A percentile compares a stretch with the other conserved stretches of the same genome.
phyloP scores from a whole-genome alignment of 2,329 filamentous ascomycete species.

The Aspergillus flavus region DNA sequence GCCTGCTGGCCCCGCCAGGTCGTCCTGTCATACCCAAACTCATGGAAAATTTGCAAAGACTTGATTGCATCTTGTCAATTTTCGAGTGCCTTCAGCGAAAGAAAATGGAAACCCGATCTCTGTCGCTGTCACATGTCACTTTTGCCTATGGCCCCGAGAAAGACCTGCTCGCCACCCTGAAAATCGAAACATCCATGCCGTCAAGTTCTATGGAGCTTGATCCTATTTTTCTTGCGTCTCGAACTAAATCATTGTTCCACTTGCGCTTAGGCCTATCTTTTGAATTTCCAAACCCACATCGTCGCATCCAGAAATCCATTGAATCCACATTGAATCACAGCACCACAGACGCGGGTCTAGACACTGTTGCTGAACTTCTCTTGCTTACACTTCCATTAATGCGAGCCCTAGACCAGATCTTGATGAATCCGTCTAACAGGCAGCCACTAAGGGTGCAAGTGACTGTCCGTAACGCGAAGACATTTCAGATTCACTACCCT shows the following conservation, averaged over 20 bases:
- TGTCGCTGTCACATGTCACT: slow-evolving; percentile 38
- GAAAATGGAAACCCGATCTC: slow-evolving; percentile 33
- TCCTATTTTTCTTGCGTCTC: slow-evolving; percentile 24
- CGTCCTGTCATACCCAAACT: slow-evolving; percentile 38
- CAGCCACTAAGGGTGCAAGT: slow-evolving; percentile 33
- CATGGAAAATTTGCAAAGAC: slow-evolving; percentile 40
- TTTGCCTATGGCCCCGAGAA: slow-evolving; percentile 38
- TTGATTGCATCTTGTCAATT: slow-evolving; percentile 41
- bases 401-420: slow-evolving; percentile 38
- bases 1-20: slow-evolving; percentile 39
- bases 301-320: slow-evolving; percentile 44
- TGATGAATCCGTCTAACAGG: slow-evolving; percentile 26
- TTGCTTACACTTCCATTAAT: slow-evolving; percentile 42
- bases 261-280: slow-evolving; percentile 38
- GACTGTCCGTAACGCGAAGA: slow-evolving; percentile 38
- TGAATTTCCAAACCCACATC: slow-evolving; percentile 40
- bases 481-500: slow-evolving; percentile 41
- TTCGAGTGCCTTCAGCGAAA: slow-evolving; percentile 38
- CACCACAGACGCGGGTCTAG: slow-evolving; percentile 32
- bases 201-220: slow-evolving; percentile 23
- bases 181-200: slow-evolving; percentile 31
- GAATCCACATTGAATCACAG: slow-evolving; percentile 38
- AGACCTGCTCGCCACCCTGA: slow-evolving; percentile 34
- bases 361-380: slow-evolving; percentile 35
- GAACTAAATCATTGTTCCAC: slow-evolving; percentile 29